Percentiles rank a stretch among this genome's conserved stretches.
phyloP scores from a whole-genome alignment of 495 filamentous ascomycete genomes.

The Glonium stellatum region DNA sequence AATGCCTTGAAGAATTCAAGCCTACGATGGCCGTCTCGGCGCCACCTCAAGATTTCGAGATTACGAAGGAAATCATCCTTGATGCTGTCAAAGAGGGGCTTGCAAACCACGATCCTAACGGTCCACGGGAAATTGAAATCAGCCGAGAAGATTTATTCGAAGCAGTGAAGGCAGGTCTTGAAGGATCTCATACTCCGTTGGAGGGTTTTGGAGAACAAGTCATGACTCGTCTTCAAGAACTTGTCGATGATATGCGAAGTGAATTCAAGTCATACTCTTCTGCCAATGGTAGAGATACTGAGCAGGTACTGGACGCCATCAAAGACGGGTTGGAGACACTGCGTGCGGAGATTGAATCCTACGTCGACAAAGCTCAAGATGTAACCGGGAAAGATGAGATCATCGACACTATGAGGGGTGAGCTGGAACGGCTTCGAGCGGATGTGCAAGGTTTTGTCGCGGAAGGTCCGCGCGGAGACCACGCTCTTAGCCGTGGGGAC shows the following conservation, averaged over 20 bases:
- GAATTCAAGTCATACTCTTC: constrained; percentile 69
- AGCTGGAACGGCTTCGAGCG: constrained; percentile 63
- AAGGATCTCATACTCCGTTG: constrained; percentile 45
- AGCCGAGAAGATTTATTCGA: constrained; percentile 59
- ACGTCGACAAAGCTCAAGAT: constrained; percentile 62
- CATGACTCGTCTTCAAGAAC: constrained; percentile 63
- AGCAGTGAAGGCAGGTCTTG: constrained; percentile 56
- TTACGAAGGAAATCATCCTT: neutral
- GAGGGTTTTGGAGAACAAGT: constrained; percentile 56
- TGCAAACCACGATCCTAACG: constrained; percentile 38
- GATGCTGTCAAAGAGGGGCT: constrained; percentile 52
- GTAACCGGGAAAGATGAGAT: constrained; percentile 68
- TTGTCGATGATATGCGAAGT: constrained; percentile 63
- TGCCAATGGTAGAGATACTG: constrained; percentile 66
- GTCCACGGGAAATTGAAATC: constrained; percentile 51
- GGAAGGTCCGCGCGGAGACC: constrained; percentile 38
- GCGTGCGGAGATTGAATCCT: constrained; percentile 71
- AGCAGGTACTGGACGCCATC: constrained; percentile 75
- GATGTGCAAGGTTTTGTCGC: constrained; percentile 62
- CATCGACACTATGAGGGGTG: constrained; percentile 62
- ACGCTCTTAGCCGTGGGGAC: constrained; percentile 44
- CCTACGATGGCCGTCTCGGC: constrained; percentile 47
- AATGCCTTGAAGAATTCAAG: constrained; percentile 70
- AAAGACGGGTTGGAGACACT: constrained; percentile 79
- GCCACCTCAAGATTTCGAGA: constrained; percentile 27